Evolutionary conservation across 2,329 filamentous ascomycete genomes (phyloP), one percentile per base, ranked within the genome.

Genomic region (Pyricularia grisea): DNA sequence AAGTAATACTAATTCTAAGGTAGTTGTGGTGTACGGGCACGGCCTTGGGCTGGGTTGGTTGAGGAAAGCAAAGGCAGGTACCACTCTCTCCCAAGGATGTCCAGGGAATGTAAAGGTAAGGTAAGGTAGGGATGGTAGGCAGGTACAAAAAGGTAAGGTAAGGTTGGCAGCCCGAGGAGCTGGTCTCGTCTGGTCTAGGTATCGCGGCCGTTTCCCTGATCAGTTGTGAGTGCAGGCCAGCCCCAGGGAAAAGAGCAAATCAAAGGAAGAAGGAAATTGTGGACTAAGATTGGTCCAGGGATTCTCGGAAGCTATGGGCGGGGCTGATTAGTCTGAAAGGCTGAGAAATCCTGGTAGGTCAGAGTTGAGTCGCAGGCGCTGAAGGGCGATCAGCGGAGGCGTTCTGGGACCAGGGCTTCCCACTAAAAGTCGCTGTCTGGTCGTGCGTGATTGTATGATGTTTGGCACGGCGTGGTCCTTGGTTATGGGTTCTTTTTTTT

Each of bases 341-440:
- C 58, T 61, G 58, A 61, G 58, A 61, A 61, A 61, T 61, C 58
- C 58, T 61, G 58, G 58, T 61, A 61, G n/a, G 58, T 61, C n/a
- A 27, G 58, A 61, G n/a, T 23, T 61, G 23, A 61, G 58, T 61
- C 58, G 58, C 58, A 25, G 58, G 58, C n/a, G n/a, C n/a, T 27
- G 58, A 61, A 61, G 58, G 58, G 25, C 58, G 58, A 61, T 61
- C 58, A 61, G 58, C 58, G 58, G 58, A 61, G 58, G 58, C 58
- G 58, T 61, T 25, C 58, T 25, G 25, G 58, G 58, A 61, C 58
- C 58, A 61, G 58, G 58, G 58, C 23, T 61, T 61, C 20, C 42
- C 42, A 50, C 42, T 50, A 50, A 50, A 36, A 50, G 42, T n/a
- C 42, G 42, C 42, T n/a, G 42, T 20, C 42, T 50, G 42, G 42